Evolutionary conservation across 345 rosid species (phyloP), one percentile per base, ranked within the genome.

Genomic region (Linum lewisii): DNA sequence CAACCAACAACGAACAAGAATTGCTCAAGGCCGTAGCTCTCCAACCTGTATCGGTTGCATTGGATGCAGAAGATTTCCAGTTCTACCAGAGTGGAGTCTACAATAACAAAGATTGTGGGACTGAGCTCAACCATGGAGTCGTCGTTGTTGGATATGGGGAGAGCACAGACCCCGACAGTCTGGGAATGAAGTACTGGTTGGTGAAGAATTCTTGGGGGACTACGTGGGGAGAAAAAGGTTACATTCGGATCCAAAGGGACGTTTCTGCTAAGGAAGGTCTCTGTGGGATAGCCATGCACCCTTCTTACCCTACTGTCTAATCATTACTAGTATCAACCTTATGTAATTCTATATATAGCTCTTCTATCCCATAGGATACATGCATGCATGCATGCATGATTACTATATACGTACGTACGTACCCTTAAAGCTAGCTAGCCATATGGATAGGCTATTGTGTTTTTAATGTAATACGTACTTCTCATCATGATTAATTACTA

Each of bases 151-250:
- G 54, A 11, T 51, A 51, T 21, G 45, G 54, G 54, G 24, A 51
- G 54, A 51, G 22, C 54, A 21, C 14, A n/a, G 19, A 49, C n/a
- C n/a, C n/a, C n/a, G n/a, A n/a, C n/a, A n/a, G n/a, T n/a, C n/a
- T n/a, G 11, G 54, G 54, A 7, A 21, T 49, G 54, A 21, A 51
- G 54, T 51, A n/a, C 24, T 51, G 54, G 54, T 21, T 51, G 54
- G 10, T 21, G 8, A 51, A 51, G 4, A 49, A 49, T 15, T 20
- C n/a, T 5, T 49, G 53, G 53, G 53, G 53, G 16, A n/a, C n/a
- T 2, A 13, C 22, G 1, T 51, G 54, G 54, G 54, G 54, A n/a
- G 54, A 51, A 11, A 5, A 10, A n/a, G 54, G 54, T n/a, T 51
- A 51, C 21, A 6, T 38, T 9, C 2, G 16, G 45, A 38, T 38